phyloP scores from a whole-genome alignment of 2,329 filamentous ascomycete genomes.

The Penicillium paneum region DNA sequence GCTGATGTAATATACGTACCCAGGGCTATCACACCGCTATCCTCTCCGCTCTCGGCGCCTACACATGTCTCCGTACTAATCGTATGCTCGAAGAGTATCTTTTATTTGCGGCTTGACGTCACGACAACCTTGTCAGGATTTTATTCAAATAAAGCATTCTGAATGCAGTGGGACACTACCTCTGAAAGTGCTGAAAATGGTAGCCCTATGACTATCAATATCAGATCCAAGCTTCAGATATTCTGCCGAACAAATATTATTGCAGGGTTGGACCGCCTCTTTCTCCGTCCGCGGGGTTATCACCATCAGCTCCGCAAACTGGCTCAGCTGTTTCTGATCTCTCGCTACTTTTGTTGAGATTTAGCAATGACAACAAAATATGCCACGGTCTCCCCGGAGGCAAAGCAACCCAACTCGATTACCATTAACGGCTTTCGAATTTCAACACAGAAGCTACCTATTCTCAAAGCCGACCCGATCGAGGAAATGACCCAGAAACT shows the following conservation, averaged over 20 bases:
- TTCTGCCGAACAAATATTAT: constrained; percentile 1
- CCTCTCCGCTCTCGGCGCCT: background rate
- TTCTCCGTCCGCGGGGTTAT: constrained; percentile 35
- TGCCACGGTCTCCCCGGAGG: constrained; percentile 52
- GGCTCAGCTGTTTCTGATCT: background rate
- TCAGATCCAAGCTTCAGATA: background rate
- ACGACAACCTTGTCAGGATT: background rate
- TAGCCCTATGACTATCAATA: background rate
- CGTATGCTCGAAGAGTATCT: background rate
- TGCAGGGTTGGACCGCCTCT: constrained; percentile 27
- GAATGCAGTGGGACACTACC: background rate
- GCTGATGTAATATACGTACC: background rate
- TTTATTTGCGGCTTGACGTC: background rate
- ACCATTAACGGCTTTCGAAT: constrained; percentile 68
- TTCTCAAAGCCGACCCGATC: constrained; percentile 87
- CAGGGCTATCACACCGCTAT: background rate
- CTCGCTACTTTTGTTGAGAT: constrained; percentile 14
- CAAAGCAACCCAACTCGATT: constrained; percentile 54
- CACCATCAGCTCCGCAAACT: constrained; percentile 15
- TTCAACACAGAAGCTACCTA: constrained; percentile 83
- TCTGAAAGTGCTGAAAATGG: background rate
- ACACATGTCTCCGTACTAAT: background rate
- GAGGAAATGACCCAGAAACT: constrained; percentile 76
- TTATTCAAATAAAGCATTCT: no score
- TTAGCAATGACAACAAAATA: constrained; percentile 40